Base-by-base conservation (phyloP, 2,329 filamentous ascomycete genomes). In the Cercospora zeina region DNA sequence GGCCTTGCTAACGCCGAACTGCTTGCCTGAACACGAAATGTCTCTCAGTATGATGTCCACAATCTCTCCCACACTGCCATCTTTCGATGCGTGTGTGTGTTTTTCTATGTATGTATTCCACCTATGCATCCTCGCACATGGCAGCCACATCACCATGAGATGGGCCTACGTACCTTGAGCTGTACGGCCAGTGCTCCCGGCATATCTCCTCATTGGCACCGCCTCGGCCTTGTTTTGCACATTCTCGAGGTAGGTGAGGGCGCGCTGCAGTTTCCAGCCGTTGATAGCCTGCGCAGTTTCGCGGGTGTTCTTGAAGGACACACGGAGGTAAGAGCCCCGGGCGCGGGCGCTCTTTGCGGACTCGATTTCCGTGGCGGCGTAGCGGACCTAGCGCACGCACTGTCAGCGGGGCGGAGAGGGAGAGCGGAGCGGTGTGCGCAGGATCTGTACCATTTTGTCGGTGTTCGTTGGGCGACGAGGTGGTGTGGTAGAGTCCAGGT, bases 301-400 rank as follows among this genome's bases (percentile, higher is more conserved):
- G 79, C 95, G 92, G 80, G 95, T 99, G 89, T 99, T 99, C 89
- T 99, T 99, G 91, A 97, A 99, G 75, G 91, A 96, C 76, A 97
- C 93, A 80, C 95, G 92, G 77, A 99, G 90, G 87, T 97, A 99
- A 80, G 93, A 92, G 82, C 96, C 95, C 83, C 95, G 93, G 79
- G 93, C 90, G 85, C 93, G 91, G 82, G 95, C 95, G 84, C 91
- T 96, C 87, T 96, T 97, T 75, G 88, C 86, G 81, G 88, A 83
- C 76, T 89, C 85, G 80, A 96, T 93, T 80, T 92, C 86, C 78
- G 88, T 90, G 79, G 90, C 90, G 82, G 91, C 91, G 92, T 97
- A 97, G 83, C 93, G 91, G 86, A 96, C 77, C 78, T 58, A 30
- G 31, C 31, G 56, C 39, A 24, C 10, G 50, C 33, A 14, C 13